These are phyloP conservation scores for Aplosporella prunicola DNA, from an alignment of 2,329 filamentous ascomycete genomes.

Conservation along the genomic window DNA sequence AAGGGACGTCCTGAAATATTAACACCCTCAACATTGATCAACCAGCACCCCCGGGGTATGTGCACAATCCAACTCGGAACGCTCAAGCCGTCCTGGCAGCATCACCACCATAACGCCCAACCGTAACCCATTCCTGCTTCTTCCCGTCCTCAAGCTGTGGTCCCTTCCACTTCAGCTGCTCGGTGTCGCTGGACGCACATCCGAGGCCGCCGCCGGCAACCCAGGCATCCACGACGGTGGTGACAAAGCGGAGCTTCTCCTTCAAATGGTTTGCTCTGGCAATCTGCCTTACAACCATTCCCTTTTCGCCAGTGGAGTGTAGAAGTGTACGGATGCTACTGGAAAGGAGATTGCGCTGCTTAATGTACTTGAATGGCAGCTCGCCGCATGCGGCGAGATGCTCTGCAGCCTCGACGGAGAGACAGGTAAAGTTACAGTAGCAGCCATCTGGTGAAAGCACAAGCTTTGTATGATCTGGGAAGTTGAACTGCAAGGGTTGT, in stretches of 20 bases:
- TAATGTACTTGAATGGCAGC: slow-evolving; percentile 56
- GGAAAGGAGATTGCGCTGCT: slow-evolving; percentile 59
- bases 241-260: slow-evolving; percentile 65
- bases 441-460: slow-evolving; percentile 66
- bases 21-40: too few relatives aligned
- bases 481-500: slow-evolving; percentile 58
- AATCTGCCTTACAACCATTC: slow-evolving; percentile 45
- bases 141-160: slow-evolving; percentile 34
- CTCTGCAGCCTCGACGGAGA: slow-evolving; percentile 60
- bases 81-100: too few relatives aligned
- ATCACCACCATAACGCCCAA: slow-evolving; percentile 40
- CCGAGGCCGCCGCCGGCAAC: slow-evolving; percentile 59
- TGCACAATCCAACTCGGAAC: too few relatives aligned
- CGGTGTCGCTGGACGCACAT: slow-evolving; percentile 25
- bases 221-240: slow-evolving; percentile 61
- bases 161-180: slow-evolving; percentile 34
- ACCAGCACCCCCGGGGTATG: too few relatives aligned
- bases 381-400: slow-evolving; percentile 54
- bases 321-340: slow-evolving; percentile 65
- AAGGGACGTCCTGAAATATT: too few relatives aligned
- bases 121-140: slow-evolving; percentile 39
- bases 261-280: slow-evolving; percentile 63
- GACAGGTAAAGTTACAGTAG: slow-evolving; percentile 69
- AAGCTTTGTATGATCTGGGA: slow-evolving; percentile 80
- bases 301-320: slow-evolving; percentile 44